Evolutionary conservation across 495 filamentous ascomycete species (phyloP), one percentile per base, ranked within the genome.

Genomic region (Xylaria flabelliformis): DNA sequence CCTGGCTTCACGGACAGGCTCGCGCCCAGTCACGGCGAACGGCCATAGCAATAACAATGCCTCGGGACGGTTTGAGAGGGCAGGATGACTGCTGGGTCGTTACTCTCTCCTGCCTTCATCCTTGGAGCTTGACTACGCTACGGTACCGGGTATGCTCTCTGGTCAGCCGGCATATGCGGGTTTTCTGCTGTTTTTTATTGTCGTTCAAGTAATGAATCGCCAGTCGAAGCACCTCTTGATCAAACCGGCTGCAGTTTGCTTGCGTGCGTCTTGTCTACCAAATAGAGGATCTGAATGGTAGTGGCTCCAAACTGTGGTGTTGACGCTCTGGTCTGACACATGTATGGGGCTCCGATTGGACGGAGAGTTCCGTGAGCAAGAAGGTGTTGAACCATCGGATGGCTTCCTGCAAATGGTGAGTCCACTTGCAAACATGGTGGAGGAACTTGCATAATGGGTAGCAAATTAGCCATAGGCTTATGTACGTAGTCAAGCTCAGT

Each of bases 121-220:
- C 64, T 67, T 67, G 46, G 24, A 46, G 17, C n/a, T 42, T 2
- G 24, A 67, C 48, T 67, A 19, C 64, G 9, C 39, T 39, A 29
- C 44, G 29, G 48, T 1, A 53, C n/a, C 29, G 46, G 24, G 32
- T 21, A 39, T 53, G n/a, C 29, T 36, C n/a, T 46, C 19, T 8
- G 17, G 6, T 6, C 3, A 12, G n/a, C 19, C 46, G 46, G 32
- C 48, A 67, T 67, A 53, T 24, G 32, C 19, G 46, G 41, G 46
- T 53, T 12, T 44, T 41, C 41, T 67, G 29, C 42, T 65, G 24
- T 48, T 50, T 50, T 29, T 29, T 10, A 36, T 32, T 17, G 6
- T 29, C 34, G 17, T 12, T 8, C 63, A 3, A 46, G 12, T 4
- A 64, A 39, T 24, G 46, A 46, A 17, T 29, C 17, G 62, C 62